Base-by-base conservation (phyloP, 2,329 filamentous ascomycete species). In the Aspergillus tamarii region DNA sequence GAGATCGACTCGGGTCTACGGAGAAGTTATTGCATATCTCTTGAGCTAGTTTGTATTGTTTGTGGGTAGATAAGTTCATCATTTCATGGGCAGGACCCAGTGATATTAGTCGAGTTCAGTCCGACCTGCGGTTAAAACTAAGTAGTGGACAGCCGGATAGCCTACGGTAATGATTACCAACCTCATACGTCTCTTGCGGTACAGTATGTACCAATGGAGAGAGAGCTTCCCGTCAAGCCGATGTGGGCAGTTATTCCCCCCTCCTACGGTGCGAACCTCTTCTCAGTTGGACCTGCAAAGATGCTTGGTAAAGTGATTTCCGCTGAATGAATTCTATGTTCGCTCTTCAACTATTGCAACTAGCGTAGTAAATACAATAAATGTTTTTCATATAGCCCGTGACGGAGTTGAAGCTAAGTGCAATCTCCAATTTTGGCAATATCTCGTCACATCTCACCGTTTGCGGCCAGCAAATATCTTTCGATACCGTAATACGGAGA, bases 391-490 rank as follows among this genome's bases (percentile, higher is more conserved):
- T 41, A 55, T 23, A 26, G 32, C 23, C 11, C 5, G 48, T 12
- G 26, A 52, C 36, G 57, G 23, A 59, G 34, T 28, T 58, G 21
- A 28, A 45, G 36, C 30, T 28, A 53, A 19, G 46, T 21, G 36
- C 26, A 26, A 41, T 34, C 36, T 50, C 57, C 45, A 39, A 19
- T 43, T 45, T 32, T 41, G 57, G 57, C 4, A 48, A 55, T 39
- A 57, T 50, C 36, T 61, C 56, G 62, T 66, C 62, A 66, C 61
- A 66, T 67, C 61, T 9, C 52, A 62, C 63, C 63, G 67, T 66
- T 68, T 69, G 66, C 68, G 61, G 68, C 30, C 32, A 50, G 41
- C 16, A 56, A 21, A 64, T 60, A 61, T 61, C 63, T 63, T 66
- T 62, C 62, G 28, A 57, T 69, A 62, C 60, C 10, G 53, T 64